phyloP scores from a whole-genome alignment of 2,329 filamentous ascomycete genomes.

The Botrytis aclada region DNA sequence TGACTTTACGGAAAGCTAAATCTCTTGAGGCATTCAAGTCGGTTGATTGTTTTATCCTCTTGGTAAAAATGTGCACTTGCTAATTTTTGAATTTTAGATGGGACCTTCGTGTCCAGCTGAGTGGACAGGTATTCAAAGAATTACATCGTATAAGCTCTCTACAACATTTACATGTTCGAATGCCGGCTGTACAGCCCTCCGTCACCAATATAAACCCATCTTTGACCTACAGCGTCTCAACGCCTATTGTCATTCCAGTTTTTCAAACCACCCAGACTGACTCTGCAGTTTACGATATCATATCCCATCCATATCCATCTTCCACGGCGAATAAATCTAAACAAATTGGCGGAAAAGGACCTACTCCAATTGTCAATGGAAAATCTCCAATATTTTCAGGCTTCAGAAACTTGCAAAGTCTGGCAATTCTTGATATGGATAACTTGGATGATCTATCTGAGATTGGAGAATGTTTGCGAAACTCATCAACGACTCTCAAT shows the following conservation, averaged over 20 bases:
- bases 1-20: slow-evolving; percentile 54
- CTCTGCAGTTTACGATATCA: neutral
- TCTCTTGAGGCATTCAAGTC: slow-evolving; percentile 56
- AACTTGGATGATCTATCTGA: slow-evolving; percentile 54
- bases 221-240: neutral
- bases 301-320: slow-evolving; percentile 5
- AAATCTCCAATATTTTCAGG: slow-evolving; percentile 52
- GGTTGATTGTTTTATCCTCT: slow-evolving; percentile 25
- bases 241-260: neutral
- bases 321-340: slow-evolving; percentile 18
- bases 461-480: slow-evolving; percentile 53
- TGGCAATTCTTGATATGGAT: slow-evolving; percentile 60
- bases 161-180: slow-evolving; percentile 53
- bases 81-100: slow-evolving; percentile 44
- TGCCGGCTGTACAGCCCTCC: slow-evolving; percentile 51
- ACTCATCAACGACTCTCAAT: slow-evolving; percentile 53
- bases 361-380: slow-evolving; percentile 11
- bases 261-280: neutral
- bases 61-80: neutral
- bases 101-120: slow-evolving; percentile 63
- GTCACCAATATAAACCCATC: neutral
- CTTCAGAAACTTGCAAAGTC: slow-evolving; percentile 52
- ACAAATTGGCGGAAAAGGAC: slow-evolving; percentile 20
- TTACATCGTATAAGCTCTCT: slow-evolving; percentile 54
- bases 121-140: slow-evolving; percentile 53